These are phyloP conservation scores for Clavaria fumosa DNA, from an alignment of 768 basidiomycete species.

Conservation along the genomic window DNA sequence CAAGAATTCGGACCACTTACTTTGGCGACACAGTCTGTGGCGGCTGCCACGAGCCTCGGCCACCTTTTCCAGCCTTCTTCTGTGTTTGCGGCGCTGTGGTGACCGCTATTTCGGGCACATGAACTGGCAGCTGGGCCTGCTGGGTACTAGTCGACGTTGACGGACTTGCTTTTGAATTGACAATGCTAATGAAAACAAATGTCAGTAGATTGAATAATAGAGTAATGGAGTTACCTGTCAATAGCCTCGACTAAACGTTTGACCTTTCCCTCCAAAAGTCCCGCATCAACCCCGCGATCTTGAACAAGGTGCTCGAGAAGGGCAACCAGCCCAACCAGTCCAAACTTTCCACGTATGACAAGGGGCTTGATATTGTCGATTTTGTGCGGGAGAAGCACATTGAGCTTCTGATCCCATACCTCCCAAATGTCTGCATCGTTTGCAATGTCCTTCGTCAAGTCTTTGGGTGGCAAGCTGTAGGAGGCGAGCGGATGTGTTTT, in stretches of 20 bases:
- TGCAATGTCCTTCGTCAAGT: background rate
- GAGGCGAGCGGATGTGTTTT: background rate
- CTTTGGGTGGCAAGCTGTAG: background rate
- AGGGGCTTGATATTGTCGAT: background rate
- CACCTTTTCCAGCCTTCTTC: background rate
- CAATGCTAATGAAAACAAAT: background rate
- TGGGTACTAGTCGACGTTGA: background rate
- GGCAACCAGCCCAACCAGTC: background rate
- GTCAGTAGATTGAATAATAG: background rate
- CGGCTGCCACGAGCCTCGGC: background rate
- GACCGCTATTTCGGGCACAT: background rate
- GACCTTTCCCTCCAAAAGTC: background rate
- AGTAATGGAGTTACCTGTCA: background rate
- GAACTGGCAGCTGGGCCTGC: background rate
- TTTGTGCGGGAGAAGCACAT: background rate
- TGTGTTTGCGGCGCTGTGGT: background rate
- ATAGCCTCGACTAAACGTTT: background rate
- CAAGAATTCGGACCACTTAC: background rate
- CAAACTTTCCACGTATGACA: background rate
- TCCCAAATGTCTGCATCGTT: background rate
- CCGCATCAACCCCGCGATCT: background rate
- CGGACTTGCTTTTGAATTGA: background rate
- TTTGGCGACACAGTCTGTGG: background rate
- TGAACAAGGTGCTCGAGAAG: background rate
- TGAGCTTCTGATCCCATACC: background rate